Percentiles rank a stretch among this genome's conserved stretches.
Evolutionary conservation across 164 flowering plant species (phyloP).

Genomic region (Brasenia schreberi): DNA sequence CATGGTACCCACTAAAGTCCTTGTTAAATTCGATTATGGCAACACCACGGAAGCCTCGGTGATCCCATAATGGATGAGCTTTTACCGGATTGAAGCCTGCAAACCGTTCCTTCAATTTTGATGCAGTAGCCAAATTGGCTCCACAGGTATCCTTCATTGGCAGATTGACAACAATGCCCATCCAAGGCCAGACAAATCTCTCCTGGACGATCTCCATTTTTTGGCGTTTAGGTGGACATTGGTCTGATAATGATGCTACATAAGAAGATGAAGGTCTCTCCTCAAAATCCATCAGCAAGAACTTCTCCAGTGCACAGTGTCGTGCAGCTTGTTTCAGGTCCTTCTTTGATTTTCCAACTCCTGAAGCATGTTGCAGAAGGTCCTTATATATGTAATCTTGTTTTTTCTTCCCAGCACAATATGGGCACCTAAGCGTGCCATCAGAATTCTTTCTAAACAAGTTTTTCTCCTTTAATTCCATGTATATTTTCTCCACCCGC

Average conservation of each 20-base stretch:
- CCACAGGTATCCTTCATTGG: slow-evolving; percentile 4
- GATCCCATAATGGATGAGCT: slow-evolving; percentile 10
- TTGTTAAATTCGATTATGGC: slow-evolving; percentile 10
- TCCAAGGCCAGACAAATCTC: slow-evolving; percentile 9
- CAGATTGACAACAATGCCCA: slow-evolving; percentile 12
- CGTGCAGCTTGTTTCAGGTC: slow-evolving; percentile 55
- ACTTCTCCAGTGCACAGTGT: slow-evolving; percentile 58
- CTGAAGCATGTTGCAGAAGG: slow-evolving; percentile 75
- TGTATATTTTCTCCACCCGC: slow-evolving; percentile 32
- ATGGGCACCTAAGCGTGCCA: slow-evolving; percentile 51
- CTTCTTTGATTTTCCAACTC: slow-evolving; percentile 53
- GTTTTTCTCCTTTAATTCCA: slow-evolving; percentile 45
- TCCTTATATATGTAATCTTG: slow-evolving; percentile 44
- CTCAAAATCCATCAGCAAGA: slow-evolving; percentile 36
- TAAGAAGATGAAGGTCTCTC: neutral
- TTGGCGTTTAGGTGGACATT: neutral
- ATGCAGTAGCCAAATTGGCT: neutral
- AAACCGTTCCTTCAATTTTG: slow-evolving; percentile 5
- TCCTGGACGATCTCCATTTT: neutral
- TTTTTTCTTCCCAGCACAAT: slow-evolving; percentile 57
- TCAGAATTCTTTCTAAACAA: slow-evolving; percentile 29
- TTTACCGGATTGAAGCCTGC: slow-evolving; percentile 1
- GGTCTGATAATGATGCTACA: neutral
- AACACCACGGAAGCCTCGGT: slow-evolving; percentile 6
- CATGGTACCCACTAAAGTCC: slow-evolving; percentile 9